Conservation (phyloP, 2,329 filamentous ascomycete species). For the Pseudocercospora crystallina region DNA sequence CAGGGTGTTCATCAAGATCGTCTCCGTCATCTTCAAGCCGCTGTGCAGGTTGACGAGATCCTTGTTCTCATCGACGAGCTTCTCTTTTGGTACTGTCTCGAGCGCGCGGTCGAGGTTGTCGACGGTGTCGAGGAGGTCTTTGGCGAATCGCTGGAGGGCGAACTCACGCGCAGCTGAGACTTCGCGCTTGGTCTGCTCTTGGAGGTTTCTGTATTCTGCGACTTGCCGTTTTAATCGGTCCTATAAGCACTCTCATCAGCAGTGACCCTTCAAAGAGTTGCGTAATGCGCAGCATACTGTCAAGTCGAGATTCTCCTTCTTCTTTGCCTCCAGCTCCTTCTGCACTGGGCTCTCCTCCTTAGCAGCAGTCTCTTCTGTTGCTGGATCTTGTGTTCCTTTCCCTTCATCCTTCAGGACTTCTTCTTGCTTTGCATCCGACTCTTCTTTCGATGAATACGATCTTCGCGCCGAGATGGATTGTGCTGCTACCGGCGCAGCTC, state of each 20-base stretch:
- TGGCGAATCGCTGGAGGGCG: constrained; percentile 89
- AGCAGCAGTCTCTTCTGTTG: constrained; percentile 34
- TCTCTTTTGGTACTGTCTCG: constrained; percentile 71
- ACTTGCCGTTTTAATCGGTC: constrained; percentile 93
- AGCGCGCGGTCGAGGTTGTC: constrained; percentile 97
- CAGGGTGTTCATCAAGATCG: constrained; percentile 80
- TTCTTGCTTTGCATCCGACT: constrained; percentile 44
- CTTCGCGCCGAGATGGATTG: constrained; percentile 36
- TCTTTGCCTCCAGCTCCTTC: constrained; percentile 70
- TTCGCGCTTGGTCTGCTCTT: constrained; percentile 90
- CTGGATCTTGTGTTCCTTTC: constrained; percentile 38
- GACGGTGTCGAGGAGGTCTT: constrained; percentile 90
- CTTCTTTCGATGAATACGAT: constrained; percentile 45
- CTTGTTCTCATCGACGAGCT: constrained; percentile 64
- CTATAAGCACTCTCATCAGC: constrained; percentile 48
- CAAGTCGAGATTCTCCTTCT: constrained; percentile 73
- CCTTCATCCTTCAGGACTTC: constrained; percentile 38
- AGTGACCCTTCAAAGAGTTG: not conserved
- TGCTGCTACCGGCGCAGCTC: constrained; percentile 31
- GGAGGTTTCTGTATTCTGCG: constrained; percentile 96
- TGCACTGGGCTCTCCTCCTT: constrained; percentile 52
- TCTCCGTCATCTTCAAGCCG: constrained; percentile 93
- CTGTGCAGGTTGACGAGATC: constrained; percentile 80
- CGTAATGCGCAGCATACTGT: constrained; percentile 62
- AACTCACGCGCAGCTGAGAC: constrained; percentile 85